Percentiles rank a stretch among this genome's conserved stretches.
phyloP scores from a whole-genome alignment of 805 yeast genomes.

The Clavispora carvajalis region DNA sequence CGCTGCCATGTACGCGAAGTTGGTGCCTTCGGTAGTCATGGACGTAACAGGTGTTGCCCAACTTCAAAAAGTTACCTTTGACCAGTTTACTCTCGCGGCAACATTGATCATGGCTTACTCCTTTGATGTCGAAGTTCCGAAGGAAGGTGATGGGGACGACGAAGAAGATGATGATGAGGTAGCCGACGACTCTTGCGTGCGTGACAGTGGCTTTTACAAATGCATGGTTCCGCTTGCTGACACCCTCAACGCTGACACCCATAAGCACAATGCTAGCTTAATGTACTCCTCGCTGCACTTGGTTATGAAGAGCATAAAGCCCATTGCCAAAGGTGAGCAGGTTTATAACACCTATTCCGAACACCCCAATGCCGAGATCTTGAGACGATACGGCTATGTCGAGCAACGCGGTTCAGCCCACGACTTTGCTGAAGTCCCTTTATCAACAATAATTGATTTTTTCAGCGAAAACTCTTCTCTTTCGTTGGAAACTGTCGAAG shows the following conservation, averaged over 20 bases:
- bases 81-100: slow-evolving; percentile 67
- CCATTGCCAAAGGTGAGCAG: slow-evolving; percentile 64
- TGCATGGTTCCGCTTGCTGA: slow-evolving; percentile 95
- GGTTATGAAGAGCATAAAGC: slow-evolving; percentile 65
- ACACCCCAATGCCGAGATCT: slow-evolving; percentile 82
- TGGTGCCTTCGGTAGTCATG: slow-evolving; percentile 36
- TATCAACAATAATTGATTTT: slow-evolving; percentile 35
- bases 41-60: slow-evolving; percentile 28
- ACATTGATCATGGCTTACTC: slow-evolving; percentile 84
- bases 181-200: slow-evolving; percentile 5
- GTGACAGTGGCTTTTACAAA: slow-evolving; percentile 44
- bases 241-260: slow-evolving; percentile 80
- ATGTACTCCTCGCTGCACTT: slow-evolving; percentile 45
- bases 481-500: slow-evolving; percentile 27
- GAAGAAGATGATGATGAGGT: slow-evolving; percentile 15
- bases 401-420: slow-evolving; percentile 65
- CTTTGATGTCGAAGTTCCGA: slow-evolving; percentile 62
- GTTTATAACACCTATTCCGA: slow-evolving; percentile 87
- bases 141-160: slow-evolving; percentile 23
- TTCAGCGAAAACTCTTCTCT: slow-evolving; percentile 21
- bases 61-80: slow-evolving; percentile 34
- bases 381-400: slow-evolving; percentile 89
- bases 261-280: slow-evolving; percentile 67
- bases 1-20: slow-evolving; percentile 47
- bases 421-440: slow-evolving; percentile 76